Evolutionary conservation across 2,329 filamentous ascomycete genomes (phyloP).

Genomic region (Diaporthe aspalathi): DNA sequence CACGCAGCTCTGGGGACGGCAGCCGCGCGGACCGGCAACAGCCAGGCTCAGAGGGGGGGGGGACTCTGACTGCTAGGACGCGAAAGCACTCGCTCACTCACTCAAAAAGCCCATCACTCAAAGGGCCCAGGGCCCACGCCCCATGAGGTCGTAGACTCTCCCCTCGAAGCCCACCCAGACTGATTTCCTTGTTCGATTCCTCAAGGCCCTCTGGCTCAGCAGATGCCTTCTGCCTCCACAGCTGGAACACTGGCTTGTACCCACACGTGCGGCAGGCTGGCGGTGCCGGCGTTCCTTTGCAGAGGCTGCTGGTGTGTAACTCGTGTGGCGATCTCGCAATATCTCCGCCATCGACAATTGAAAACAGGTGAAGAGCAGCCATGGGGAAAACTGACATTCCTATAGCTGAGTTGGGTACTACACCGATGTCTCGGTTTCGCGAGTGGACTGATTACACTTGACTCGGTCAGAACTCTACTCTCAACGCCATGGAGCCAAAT

Average conservation of each 20-base stretch:
- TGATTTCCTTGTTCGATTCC: not conserved
- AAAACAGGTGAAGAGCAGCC: not conserved
- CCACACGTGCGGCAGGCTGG: too few species aligned
- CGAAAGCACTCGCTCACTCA: not conserved
- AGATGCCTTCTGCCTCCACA: not conserved
- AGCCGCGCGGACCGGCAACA: not conserved
- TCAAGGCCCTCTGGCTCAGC: not conserved
- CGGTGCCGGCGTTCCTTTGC: not conserved
- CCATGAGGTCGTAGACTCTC: too few species aligned
- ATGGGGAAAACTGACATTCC: slow-evolving; percentile 9
- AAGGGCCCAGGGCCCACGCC: too few species aligned
- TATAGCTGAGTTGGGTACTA: not conserved
- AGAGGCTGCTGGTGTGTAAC: not conserved
- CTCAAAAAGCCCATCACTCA: too few species aligned
- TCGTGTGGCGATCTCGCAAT: not conserved
- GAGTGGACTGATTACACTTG: not conserved
- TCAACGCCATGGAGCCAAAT: not conserved
- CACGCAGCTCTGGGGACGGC: not conserved
- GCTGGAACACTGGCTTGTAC: not conserved
- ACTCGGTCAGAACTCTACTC: not conserved
- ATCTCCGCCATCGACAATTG: not conserved
- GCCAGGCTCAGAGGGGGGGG: not conserved
- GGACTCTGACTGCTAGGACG: too few species aligned
- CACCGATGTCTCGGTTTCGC: not conserved
- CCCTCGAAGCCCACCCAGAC: not conserved